phyloP scores from a whole-genome alignment of 164 flowering plant genomes.

The Stephania yunnanensis region DNA sequence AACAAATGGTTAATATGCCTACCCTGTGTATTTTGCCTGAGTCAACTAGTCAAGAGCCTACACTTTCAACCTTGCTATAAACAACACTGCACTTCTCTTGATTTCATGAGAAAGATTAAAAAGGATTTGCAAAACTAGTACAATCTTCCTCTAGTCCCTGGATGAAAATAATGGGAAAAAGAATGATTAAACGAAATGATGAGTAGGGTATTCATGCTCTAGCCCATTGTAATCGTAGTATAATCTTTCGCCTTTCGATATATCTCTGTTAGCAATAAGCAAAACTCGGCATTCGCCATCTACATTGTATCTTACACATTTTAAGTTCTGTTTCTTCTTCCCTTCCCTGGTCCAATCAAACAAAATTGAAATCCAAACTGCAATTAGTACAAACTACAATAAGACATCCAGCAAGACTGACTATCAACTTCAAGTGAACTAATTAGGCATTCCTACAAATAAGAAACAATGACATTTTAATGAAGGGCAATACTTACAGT shows the following conservation, averaged over 20 bases:
- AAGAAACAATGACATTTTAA: background rate
- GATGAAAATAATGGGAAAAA: background rate
- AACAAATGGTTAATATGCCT: no score
- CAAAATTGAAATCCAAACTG: background rate
- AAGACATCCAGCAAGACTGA: background rate
- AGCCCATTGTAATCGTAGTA: slow-evolving; percentile 89
- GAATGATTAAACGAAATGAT: slow-evolving; percentile 54
- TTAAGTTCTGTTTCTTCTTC: slow-evolving; percentile 83
- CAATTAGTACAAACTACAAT: background rate
- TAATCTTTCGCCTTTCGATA: slow-evolving; percentile 74
- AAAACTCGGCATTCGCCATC: slow-evolving; percentile 74
- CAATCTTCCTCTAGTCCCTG: no score
- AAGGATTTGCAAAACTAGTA: no score
- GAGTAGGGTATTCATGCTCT: slow-evolving; percentile 87
- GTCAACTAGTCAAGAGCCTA: no score
- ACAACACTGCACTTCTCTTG: no score
- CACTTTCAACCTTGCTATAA: no score
- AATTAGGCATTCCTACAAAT: background rate
- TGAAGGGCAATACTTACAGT: slow-evolving; percentile 37
- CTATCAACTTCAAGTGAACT: background rate
- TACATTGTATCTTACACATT: slow-evolving; percentile 74
- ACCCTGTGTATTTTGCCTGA: no score
- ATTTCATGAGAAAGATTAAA: no score
- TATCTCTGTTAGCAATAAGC: slow-evolving; percentile 76
- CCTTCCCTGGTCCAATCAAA: slow-evolving; percentile 59